Evolutionary conservation across 805 yeast genomes (phyloP).

Genomic region (Torulaspora indica): DNA sequence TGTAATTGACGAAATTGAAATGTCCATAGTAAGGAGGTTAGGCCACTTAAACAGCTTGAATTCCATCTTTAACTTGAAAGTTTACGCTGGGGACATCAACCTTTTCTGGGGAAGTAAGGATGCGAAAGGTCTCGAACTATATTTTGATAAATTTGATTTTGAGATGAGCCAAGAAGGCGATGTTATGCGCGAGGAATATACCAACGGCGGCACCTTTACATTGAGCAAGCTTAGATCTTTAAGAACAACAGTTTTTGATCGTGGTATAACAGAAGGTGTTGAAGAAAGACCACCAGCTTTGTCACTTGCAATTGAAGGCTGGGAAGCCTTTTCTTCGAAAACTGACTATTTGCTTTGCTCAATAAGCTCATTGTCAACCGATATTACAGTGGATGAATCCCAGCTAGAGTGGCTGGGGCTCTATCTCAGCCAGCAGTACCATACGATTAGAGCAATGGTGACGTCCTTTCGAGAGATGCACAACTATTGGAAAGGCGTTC

Average conservation of each 20-base stretch:
- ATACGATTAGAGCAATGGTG: conserved; percentile 12
- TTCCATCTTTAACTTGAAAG: conserved; percentile 14
- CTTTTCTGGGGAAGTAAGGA: conserved; percentile 22
- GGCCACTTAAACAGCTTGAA: conserved; percentile 29
- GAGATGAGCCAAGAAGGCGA: conserved; percentile 20
- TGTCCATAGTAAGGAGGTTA: conserved; percentile 49
- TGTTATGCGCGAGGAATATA: conserved; percentile 19
- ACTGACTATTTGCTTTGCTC: conserved; percentile 24
- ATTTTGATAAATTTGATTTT: conserved; percentile 23
- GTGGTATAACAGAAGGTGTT: conserved; percentile 1
- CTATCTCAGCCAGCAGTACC: conserved; percentile 18
- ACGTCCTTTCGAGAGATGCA: conserved; percentile 7
- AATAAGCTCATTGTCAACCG: conserved; percentile 30
- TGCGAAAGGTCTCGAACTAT: conserved; percentile 20
- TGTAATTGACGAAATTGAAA: conserved; percentile 62
- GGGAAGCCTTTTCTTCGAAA: conserved; percentile 31
- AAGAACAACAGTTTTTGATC: conserved; percentile 19
- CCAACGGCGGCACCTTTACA: conserved; percentile 14
- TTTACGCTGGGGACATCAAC: conserved; percentile 20
- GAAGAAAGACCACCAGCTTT: conserved; percentile 29
- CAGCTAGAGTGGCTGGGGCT: conserved; percentile 36
- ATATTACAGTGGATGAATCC: conserved; percentile 33
- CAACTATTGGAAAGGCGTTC: conserved; percentile 15
- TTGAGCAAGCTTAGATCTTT: conserved; percentile 21
- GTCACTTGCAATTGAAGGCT: conserved; percentile 26